Conservation (phyloP, 106 monocot genomes). For the Gastrodia elata region DNA sequence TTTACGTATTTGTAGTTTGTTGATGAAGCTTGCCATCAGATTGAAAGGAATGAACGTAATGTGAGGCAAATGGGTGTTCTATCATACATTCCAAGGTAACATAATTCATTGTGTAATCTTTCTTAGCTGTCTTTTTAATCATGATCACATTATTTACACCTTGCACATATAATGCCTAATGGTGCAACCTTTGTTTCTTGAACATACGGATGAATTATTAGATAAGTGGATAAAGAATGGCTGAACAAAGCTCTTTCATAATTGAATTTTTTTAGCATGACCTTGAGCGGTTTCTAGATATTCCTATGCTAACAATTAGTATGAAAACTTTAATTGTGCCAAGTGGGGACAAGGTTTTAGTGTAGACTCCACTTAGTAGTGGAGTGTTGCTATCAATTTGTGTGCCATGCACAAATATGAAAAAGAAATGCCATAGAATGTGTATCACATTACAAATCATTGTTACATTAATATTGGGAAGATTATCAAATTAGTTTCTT, state of each 20-base stretch:
- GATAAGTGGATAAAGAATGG: background rate
- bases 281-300: background rate
- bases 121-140: background rate
- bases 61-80: conserved; percentile 71
- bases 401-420: background rate
- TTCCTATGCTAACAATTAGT: background rate
- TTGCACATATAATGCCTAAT: background rate
- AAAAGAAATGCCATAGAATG: background rate
- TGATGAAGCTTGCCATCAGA: conserved; percentile 96
- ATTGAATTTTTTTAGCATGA: background rate
- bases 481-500: too few relatives aligned
- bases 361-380: too few relatives aligned
- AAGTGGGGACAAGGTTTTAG: too few relatives aligned
- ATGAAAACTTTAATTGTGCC: too few relatives aligned
- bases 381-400: background rate
- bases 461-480: too few relatives aligned
- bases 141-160: background rate
- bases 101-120: background rate
- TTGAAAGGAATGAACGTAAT: conserved; percentile 89
- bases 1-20: conserved; percentile 59
- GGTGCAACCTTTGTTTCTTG: background rate
- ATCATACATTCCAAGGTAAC: conserved; percentile 83
- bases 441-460: background rate
- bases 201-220: background rate
- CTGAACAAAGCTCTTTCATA: background rate